Evolutionary conservation across 352 stramenopile species (phyloP), one percentile per base, ranked within the genome.

Genomic region (Phytophthora tentaculata): DNA sequence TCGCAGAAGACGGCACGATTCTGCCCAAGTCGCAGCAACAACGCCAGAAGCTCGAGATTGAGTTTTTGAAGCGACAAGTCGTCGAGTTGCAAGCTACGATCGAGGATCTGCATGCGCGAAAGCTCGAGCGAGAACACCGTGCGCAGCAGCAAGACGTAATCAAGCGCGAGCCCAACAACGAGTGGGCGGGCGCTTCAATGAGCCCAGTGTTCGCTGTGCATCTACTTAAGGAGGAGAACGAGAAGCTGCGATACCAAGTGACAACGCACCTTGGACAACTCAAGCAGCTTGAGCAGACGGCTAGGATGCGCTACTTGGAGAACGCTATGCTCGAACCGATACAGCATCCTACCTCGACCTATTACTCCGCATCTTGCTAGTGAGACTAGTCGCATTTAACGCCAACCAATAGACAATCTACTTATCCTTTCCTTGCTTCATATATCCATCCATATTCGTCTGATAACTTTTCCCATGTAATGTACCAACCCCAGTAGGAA

Each of bases 181-280:
- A 43, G 35, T 43, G 35, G 35, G 35, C 35, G 35, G 35, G 12
- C 35, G 10, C n/a, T 9, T 63, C 68, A 0, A 61, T 64, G 63
- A 55, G 47, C 2, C 76, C 79, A 55, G 39, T 65, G 0, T 39
- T 41, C 1, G 67, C 63, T 19, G 67, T 61, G 10, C 64, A 78
- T 3, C 61, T 70, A 44, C 71, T 79, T 2, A 61, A 74, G 17
- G 22, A 77, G 22, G 64, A 89, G 58, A 87, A 87, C 56, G 37
- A 61, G 22, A 81, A 76, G 39, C 64, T 87, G 12, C 69, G 73
- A 48, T 57, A 62, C 7, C 56, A 77, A 57, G 57, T 86, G 24
- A 51, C 70, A 2, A 44, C 49, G 2, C 66, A 65, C 28, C 43
- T 76, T 14, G 59, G 61, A 17, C 48, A 77, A 12, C 61, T 80